phyloP scores from a whole-genome alignment of 192 early-diverging fungal species.

The Backusella parvicylindrica region DNA sequence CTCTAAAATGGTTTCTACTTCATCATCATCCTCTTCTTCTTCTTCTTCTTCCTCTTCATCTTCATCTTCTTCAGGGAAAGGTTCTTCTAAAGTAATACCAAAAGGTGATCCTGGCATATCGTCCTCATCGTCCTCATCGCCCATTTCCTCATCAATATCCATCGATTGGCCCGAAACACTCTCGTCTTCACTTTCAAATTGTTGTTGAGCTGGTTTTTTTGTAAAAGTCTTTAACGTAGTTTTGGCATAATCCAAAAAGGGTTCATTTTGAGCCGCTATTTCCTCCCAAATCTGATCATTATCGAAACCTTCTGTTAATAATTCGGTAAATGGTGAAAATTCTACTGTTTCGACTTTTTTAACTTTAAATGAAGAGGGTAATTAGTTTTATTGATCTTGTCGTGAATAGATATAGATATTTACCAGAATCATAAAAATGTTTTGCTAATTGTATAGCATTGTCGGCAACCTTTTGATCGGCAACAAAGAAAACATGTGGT shows the following conservation, averaged over 20 bases:
- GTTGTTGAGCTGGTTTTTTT: slow-evolving; percentile 29
- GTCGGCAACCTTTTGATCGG: slow-evolving; percentile 31
- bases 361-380: slow-evolving; percentile 13
- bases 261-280: slow-evolving; percentile 80
- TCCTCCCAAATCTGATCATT: slow-evolving; percentile 94
- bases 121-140: slow-evolving; percentile 19
- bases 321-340: slow-evolving; percentile 55
- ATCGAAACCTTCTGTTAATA: slow-evolving; percentile 71
- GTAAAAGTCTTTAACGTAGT: slow-evolving; percentile 32
- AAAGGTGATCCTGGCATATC: not conserved
- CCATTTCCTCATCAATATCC: slow-evolving; percentile 40
- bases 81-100: slow-evolving; percentile 17
- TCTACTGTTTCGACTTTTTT: slow-evolving; percentile 47
- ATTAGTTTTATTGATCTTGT: not conserved
- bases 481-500: slow-evolving; percentile 47
- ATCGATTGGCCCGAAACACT: slow-evolving; percentile 27
- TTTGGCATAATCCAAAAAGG: slow-evolving; percentile 65
- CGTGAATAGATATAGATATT: too few relatives aligned
- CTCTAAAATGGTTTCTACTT: slow-evolving; percentile 12
- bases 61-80: slow-evolving; percentile 40
- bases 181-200: slow-evolving; percentile 42
- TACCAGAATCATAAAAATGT: slow-evolving; percentile 53
- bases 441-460: slow-evolving; percentile 45
- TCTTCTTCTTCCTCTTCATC: not conserved
- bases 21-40: slow-evolving; percentile 37